Percentiles rank a stretch among this genome's conserved stretches.
Conservation (phyloP, 208 protist species). For the Trypanosoma brucei region DNA sequence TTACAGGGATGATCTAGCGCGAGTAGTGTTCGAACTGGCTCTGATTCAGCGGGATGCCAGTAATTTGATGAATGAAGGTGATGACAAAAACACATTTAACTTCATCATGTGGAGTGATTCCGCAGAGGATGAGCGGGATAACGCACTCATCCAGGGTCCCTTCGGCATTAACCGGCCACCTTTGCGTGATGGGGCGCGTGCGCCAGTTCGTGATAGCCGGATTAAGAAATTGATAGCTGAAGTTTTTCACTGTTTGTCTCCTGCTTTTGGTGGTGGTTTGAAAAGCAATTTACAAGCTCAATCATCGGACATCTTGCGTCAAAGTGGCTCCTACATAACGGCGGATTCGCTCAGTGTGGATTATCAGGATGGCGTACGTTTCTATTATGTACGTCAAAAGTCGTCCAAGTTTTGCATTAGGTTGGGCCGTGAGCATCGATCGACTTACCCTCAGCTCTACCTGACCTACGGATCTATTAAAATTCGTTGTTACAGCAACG, state of each 20-base stretch:
- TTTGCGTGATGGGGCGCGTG: conserved; percentile 40
- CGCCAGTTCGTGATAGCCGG: conserved; percentile 31
- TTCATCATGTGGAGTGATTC: neutral
- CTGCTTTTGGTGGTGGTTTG: conserved; percentile 3
- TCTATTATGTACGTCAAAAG: conserved; percentile 84
- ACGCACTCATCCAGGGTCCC: conserved; percentile 8
- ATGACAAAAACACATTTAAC: neutral
- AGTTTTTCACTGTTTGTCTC: conserved; percentile 61
- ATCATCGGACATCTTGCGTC: neutral
- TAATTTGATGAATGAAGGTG: neutral
- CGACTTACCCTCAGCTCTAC: conserved; percentile 81
- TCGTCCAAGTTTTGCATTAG: conserved; percentile 67
- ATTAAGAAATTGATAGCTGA: conserved; percentile 57
- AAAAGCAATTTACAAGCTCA: neutral
- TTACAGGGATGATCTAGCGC: conserved; percentile 1
- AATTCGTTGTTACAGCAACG: conserved; percentile 85
- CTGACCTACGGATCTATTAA: conserved; percentile 89
- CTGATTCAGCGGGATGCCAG: conserved; percentile 29
- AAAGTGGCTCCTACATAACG: conserved; percentile 17
- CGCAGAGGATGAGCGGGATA: neutral
- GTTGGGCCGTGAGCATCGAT: conserved; percentile 47
- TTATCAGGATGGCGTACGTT: conserved; percentile 72
- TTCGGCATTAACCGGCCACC: conserved; percentile 46
- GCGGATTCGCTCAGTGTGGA: conserved; percentile 53
- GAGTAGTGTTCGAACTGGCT: conserved; percentile 28